phyloP scores from a whole-genome alignment of 2,329 filamentous ascomycete genomes.

The Ophiostoma pallidulum region DNA sequence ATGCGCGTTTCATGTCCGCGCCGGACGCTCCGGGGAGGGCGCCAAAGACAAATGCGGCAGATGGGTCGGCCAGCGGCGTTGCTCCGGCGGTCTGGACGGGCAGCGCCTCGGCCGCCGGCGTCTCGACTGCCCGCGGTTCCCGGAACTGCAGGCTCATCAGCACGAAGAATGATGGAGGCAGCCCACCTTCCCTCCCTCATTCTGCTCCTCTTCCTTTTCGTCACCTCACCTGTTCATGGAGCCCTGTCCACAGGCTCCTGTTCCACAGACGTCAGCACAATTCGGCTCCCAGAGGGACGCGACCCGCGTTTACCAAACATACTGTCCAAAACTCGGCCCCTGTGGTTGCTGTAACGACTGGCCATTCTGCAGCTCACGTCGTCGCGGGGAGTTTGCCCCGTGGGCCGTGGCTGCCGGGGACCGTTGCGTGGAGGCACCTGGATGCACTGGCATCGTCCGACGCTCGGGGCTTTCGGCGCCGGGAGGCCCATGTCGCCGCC shows the following conservation, averaged over 20 bases:
- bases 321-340: conserved; percentile 9
- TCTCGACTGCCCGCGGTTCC: conserved; percentile 15
- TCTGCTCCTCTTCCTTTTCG: no score
- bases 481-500: conserved; percentile 26
- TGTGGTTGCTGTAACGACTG: neutral
- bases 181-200: no score
- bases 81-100: conserved; percentile 31
- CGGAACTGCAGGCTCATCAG: conserved; percentile 14
- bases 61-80: conserved; percentile 35
- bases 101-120: conserved; percentile 11
- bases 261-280: neutral
- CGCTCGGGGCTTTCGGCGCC: neutral
- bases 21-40: neutral
- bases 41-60: conserved; percentile 20
- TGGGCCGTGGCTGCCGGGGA: neutral
- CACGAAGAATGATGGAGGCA: no score
- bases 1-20: conserved; percentile 18
- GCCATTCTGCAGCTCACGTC: neutral
- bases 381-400: neutral
- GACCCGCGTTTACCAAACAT: neutral
- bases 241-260: conserved; percentile 18
- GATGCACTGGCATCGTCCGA: neutral
- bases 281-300: conserved; percentile 16
- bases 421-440: neutral
- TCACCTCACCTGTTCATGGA: conserved; percentile 16